Evolutionary conservation across 2,329 filamentous ascomycete genomes (phyloP).

Genomic region (Tolypocladium tropicale): DNA sequence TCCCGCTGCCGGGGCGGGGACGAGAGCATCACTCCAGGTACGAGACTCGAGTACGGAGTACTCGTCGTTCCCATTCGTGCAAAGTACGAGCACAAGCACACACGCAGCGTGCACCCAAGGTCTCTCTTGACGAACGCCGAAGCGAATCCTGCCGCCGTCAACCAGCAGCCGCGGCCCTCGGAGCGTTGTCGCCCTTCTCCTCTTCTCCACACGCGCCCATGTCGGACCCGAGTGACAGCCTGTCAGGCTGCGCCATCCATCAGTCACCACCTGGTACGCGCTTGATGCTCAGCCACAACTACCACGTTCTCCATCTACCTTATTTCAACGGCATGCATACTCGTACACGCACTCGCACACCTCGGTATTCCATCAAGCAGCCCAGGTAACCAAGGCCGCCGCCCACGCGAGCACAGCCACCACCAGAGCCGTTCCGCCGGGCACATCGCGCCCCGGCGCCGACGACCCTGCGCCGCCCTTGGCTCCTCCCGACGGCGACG

Average conservation of each 20-base stretch:
- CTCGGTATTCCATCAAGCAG: neutral
- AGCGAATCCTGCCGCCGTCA: too few relatives aligned
- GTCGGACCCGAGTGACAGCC: neutral
- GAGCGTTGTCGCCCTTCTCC: too few relatives aligned
- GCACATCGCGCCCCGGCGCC: neutral
- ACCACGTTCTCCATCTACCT: neutral
- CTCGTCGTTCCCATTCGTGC: too few relatives aligned
- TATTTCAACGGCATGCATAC: slow-evolving; percentile 1
- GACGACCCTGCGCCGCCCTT: neutral
- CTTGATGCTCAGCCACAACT: neutral
- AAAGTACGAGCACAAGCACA: too few relatives aligned
- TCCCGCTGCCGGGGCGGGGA: too few relatives aligned
- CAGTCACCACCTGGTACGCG: neutral
- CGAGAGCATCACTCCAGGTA: too few relatives aligned
- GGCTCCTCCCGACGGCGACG: too few relatives aligned
- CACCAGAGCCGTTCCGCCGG: neutral
- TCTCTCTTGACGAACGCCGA: too few relatives aligned
- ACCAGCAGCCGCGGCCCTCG: too few relatives aligned
- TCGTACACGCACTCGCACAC: too few relatives aligned
- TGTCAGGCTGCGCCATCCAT: neutral
- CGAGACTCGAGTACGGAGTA: too few relatives aligned
- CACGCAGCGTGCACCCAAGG: too few relatives aligned
- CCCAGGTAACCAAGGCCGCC: neutral
- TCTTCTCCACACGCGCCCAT: neutral
- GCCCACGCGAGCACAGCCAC: neutral